Base-by-base conservation (phyloP, 2,329 filamentous ascomycete genomes). In the Monosporascus sp. region DNA sequence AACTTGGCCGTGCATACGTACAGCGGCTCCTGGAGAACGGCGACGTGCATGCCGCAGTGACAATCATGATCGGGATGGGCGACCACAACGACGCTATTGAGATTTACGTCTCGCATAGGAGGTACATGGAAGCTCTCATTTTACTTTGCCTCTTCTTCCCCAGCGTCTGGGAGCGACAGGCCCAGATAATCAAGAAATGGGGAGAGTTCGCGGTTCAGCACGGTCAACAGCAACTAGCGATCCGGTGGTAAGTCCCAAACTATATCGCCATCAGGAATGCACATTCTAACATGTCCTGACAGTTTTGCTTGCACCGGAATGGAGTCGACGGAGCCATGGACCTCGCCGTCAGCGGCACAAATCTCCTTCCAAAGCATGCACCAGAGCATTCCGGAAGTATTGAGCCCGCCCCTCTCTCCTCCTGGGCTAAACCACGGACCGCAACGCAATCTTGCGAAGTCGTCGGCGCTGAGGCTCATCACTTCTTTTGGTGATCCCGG, bases 61-160 rank as follows among this genome's bases (percentile, higher is more conserved):
- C 93, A 0, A 93, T 97, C 57, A 84, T 99, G 70, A 84, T 99
- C 36, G 91, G 92, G 15, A 84, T 99, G 70, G 92, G 92, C 2
- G 93, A 97, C 65, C 79, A 89, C 61, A 93, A 95, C 59, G 93
- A 99, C 68, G 94, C 94, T 1, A 92, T 99, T 54, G 94, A 99
- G 70, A 88, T 97, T 31, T 99, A 99, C 63, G 84, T 96, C 34
- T 96, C 92, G 11, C 90, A 94, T 59, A 90, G 87, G 68, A 86
- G 86, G 63, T 96, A 87, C 68, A 89, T 99, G 86, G 94, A 99
- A 72, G 93, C 94, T 2, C 79, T 97, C 34, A 81, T 99, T 15
- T 79, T 99, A 58, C 89, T 91, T 1, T 95, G 90, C 63, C 77
- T 97, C 14, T 81, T 88, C 25, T 90, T 87, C 62, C 91, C 93